These are phyloP conservation scores for Eucalyptus dawsonii DNA, from an alignment of 345 rosid species.

Conservation along the genomic window DNA sequence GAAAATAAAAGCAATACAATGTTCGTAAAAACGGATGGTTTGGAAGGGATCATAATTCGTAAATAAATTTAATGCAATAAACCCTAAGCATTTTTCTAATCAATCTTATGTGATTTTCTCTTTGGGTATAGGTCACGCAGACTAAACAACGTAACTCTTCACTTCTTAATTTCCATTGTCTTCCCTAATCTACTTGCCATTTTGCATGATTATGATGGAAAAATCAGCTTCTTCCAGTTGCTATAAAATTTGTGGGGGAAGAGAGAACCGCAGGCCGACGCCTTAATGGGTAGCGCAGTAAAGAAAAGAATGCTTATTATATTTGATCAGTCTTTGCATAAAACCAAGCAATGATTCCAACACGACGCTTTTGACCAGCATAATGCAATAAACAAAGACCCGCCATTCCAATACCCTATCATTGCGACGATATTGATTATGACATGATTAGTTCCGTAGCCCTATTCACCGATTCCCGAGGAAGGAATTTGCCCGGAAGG, in stretches of 20 bases:
- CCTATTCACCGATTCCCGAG: background rate
- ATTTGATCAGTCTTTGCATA: background rate
- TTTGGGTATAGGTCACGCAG: background rate
- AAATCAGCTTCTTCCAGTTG: background rate
- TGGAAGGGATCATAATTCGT: background rate
- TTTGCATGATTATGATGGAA: background rate
- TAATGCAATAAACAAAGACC: background rate
- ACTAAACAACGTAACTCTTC: background rate
- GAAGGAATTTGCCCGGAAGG: background rate
- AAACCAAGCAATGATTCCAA: background rate
- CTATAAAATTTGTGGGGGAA: background rate
- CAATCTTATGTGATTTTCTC: background rate
- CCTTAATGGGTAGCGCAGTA: background rate
- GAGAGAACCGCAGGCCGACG: background rate
- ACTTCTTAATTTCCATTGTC: background rate
- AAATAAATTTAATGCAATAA: background rate
- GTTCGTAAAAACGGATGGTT: background rate
- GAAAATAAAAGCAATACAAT: background rate
- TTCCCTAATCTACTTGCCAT: background rate
- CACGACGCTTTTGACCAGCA: background rate
- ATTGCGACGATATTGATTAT: background rate
- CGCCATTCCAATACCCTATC: background rate
- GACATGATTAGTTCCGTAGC: background rate
- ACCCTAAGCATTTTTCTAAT: background rate
- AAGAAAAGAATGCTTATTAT: background rate